Evolutionary conservation across 2,329 filamentous ascomycete species (phyloP), one percentile per base, ranked within the genome.

Genomic region (Aschersonia sp.): DNA sequence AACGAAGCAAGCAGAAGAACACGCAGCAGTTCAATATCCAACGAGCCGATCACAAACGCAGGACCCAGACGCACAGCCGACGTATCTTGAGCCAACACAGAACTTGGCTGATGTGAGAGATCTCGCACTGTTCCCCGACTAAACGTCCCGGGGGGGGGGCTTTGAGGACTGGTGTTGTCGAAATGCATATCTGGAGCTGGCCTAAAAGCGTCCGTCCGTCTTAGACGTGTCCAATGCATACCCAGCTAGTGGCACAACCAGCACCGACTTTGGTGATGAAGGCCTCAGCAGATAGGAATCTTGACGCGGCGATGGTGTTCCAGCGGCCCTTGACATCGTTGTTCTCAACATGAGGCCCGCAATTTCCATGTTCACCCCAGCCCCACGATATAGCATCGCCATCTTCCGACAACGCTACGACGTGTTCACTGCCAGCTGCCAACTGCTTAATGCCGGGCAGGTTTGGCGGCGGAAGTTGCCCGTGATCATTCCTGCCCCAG

Each of bases 361-460:
- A 98, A 61, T 98, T 98, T 1, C 92, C 92, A 66, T 98, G 92
- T 65, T 97, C 91, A 2, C 89, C 89, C 92, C 92, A 98, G 28
- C 92, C 92, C 88, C 91, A 97, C 1, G 86, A 78, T 45, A 94
- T 66, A 1, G 95, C 78, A 46, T 82, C 75, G 1, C 78, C 78
- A 28, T 74, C 70, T 7, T 66, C 66, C 0, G 84, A 80, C 30
- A 91, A 64, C 6, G 80, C 86, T 52, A 97, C 65, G n/a, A 78
- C 80, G 63, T 98, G 92, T 64, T 97, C 92, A 59, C 91, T 96
- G 0, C 92, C 92, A 44, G 85, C 77, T 3, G 85, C 84, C n/a
- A 97, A 74, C 30, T 71, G 69, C 7, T 67, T 65, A 3, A 89
- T 58, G 1, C 60, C 58, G 0, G 82, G 81, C 1, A 94, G 61